Evolutionary conservation across 2,329 filamentous ascomycete species (phyloP).

Genomic region (Orbilia javanica): DNA sequence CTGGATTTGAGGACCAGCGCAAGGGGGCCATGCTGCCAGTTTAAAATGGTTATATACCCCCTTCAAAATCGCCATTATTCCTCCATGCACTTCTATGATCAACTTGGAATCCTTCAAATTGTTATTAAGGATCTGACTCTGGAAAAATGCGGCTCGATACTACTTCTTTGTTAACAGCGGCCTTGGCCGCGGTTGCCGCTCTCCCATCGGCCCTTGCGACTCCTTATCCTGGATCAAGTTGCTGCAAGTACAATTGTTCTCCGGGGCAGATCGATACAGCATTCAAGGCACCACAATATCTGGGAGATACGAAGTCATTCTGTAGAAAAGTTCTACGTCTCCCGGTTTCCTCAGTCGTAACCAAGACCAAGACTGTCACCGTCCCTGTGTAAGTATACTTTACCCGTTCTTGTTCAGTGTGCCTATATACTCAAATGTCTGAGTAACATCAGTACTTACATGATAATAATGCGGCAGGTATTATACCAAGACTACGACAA

Average conservation of each 20-base stretch:
- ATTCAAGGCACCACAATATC: constrained; percentile 12
- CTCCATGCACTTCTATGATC: neutral
- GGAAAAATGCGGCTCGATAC: neutral
- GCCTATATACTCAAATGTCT: neutral
- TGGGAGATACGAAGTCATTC: constrained; percentile 15
- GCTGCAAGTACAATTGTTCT: constrained; percentile 28
- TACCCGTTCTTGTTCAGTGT: neutral
- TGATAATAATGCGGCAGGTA: neutral
- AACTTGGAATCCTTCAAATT: neutral
- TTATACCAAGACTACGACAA: neutral
- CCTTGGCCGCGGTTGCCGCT: neutral
- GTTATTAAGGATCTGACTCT: neutral
- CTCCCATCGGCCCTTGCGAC: constrained; percentile 4
- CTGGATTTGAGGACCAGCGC: neutral
- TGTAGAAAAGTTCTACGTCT: constrained; percentile 13
- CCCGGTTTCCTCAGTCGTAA: neutral
- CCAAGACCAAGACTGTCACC: constrained; percentile 19
- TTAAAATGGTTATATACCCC: neutral
- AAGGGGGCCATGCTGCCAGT: neutral
- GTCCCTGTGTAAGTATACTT: constrained; percentile 10
- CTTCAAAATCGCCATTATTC: neutral
- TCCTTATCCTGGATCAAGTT: neutral
- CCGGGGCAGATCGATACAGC: constrained; percentile 5
- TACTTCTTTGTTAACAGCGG: constrained; percentile 7
- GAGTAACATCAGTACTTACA: neutral